phyloP scores from a whole-genome alignment of 768 basidiomycete genomes.

The Russula vinacea region DNA sequence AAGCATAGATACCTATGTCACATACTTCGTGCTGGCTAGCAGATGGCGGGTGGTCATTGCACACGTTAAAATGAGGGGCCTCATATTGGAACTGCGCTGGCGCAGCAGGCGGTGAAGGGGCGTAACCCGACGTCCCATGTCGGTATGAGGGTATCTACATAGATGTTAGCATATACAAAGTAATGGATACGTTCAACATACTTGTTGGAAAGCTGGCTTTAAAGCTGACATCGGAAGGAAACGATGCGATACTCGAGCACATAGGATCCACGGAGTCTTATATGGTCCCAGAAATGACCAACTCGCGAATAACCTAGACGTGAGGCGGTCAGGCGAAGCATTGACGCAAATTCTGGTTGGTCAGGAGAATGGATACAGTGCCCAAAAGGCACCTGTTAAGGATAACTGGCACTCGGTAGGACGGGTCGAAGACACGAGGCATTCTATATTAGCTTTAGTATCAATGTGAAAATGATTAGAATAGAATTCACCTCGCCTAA shows the following conservation, averaged over 20 bases:
- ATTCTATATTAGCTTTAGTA: too few species aligned
- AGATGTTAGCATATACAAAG: neutral
- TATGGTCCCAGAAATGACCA: too few species aligned
- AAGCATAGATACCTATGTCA: neutral
- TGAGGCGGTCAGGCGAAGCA: too few species aligned
- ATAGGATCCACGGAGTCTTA: too few species aligned
- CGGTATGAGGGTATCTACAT: neutral
- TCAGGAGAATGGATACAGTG: too few species aligned
- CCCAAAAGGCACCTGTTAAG: too few species aligned
- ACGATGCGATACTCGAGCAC: too few species aligned
- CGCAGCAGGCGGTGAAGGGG: neutral
- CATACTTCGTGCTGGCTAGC: neutral
- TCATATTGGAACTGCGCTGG: neutral
- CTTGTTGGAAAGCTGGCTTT: neutral
- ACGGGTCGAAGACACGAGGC: too few species aligned
- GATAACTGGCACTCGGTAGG: too few species aligned
- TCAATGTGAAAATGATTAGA: too few species aligned
- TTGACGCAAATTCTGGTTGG: too few species aligned
- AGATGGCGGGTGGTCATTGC: neutral
- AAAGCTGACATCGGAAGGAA: neutral
- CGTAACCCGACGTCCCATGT: neutral
- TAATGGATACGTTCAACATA: neutral
- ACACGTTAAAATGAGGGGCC: neutral
- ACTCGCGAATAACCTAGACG: too few species aligned
- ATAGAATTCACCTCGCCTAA: neutral